Base-by-base conservation (phyloP, 495 filamentous ascomycete genomes). In the Aspergillus sclerotiicarbonarius region DNA sequence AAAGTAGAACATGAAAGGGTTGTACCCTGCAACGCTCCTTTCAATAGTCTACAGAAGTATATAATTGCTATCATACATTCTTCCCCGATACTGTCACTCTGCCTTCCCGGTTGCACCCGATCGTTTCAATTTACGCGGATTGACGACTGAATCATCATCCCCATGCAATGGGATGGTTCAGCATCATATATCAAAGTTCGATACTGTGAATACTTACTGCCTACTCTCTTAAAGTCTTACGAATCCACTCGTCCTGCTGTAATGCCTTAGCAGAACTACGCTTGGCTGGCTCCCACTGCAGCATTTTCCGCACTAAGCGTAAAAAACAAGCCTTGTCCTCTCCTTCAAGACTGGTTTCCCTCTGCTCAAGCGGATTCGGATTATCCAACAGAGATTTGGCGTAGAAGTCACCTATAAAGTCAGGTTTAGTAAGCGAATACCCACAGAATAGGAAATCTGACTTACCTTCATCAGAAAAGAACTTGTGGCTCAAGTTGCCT, bases 271-370 rank as follows among this genome's bases (percentile, higher is more conserved):
- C 66, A 21, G 62, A 66, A 33, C 61, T 63, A 31, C 65, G 55
- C 52, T 71, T 59, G 45, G 43, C 57, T 6, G 64, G 68, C 30
- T 65, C 60, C 64, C 65, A 71, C 51, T 59, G 64, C 31, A 80
- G 53, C 75, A 79, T 78, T 48, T 59, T 59, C 1, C 61, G 47
- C 60, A 78, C 70, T n/a, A 78, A 53, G 0, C 49, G 25, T 30
- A 82, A 52, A 58, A 80, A 12, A 18, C 37, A 8, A 59, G 61
- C 41, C 68, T 71, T 8, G 29, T 67, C 53, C 7, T 61, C 1
- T 30, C 57, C 63, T 3, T 57, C 49, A 10, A 65, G 63, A n/a
- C 49, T 62, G 5, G 49, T 65, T 55, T 62, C 71, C 65, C 46
- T 67, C 16, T 41, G 65, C 46, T 77, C 72, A 1, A 79, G 68